Conservation (phyloP, 208 protist genomes). For the Trypanosoma platydactyli region DNA sequence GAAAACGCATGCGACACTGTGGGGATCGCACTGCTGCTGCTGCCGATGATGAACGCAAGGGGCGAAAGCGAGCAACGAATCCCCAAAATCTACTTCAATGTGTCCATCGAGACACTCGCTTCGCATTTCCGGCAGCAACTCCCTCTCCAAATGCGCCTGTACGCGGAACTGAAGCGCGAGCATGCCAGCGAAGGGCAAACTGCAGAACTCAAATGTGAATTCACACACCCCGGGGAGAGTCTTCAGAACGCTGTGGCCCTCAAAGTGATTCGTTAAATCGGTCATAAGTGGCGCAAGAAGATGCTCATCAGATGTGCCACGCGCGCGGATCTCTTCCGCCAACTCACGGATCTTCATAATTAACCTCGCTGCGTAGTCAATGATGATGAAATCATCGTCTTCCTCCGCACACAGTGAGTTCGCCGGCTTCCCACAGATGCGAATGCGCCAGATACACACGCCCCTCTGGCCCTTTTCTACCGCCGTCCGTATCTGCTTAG, state of each 20-base stretch:
- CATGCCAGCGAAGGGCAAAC: conserved; percentile 26
- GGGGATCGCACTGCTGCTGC: too few species aligned
- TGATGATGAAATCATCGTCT: conserved; percentile 44
- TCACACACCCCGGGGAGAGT: conserved; percentile 41
- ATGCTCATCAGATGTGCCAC: conserved; percentile 7
- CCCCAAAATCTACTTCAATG: conserved; percentile 13
- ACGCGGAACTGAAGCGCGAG: conserved; percentile 38
- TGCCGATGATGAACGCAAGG: too few species aligned
- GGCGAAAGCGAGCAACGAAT: too few species aligned
- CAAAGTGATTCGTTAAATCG: conserved; percentile 50
- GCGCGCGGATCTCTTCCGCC: conserved; percentile 31
- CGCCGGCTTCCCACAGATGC: conserved; percentile 32
- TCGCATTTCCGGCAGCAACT: conserved; percentile 45
- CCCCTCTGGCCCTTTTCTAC: conserved; percentile 53
- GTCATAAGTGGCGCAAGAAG: conserved; percentile 32
- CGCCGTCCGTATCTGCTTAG: conserved; percentile 46
- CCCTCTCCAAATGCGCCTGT: conserved; percentile 26
- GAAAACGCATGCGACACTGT: too few species aligned
- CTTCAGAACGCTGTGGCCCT: conserved; percentile 53
- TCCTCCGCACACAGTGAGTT: conserved; percentile 41
- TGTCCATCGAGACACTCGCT: conserved; percentile 25
- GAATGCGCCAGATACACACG: conserved; percentile 34
- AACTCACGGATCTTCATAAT: conserved; percentile 52
- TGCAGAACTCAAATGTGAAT: conserved; percentile 53
- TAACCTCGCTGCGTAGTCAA: conserved; percentile 52